A percentile compares a stretch with the other conserved stretches of the same genome.
Conservation (phyloP, 768 basidiomycete species). For the Pseudohyphozyma bogoriensis region DNA sequence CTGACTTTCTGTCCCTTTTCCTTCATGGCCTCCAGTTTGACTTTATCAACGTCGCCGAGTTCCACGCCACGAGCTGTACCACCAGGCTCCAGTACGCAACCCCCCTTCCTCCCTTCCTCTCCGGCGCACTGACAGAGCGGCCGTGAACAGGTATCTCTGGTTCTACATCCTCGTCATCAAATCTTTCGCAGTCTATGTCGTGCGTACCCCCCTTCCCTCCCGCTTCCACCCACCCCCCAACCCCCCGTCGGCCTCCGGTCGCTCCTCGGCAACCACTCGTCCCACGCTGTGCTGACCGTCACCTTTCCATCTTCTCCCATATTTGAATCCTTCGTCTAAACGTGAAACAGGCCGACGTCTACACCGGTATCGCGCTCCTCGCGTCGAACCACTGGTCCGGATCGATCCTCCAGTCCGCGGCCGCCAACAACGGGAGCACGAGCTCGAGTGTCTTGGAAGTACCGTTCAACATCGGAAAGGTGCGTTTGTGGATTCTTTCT, state of each 20-base stretch:
- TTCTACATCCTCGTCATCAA: constrained; percentile 88
- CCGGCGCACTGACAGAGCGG: not conserved
- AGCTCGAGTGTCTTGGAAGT: constrained; percentile 67
- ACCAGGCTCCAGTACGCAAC: constrained; percentile 73
- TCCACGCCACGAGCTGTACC: constrained; percentile 71
- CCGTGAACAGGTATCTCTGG: constrained; percentile 65
- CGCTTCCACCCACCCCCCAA: too few relatives aligned
- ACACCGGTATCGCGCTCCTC: constrained; percentile 93
- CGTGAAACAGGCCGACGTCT: constrained; percentile 96
- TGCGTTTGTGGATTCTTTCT: not conserved
- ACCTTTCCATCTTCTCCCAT: too few relatives aligned
- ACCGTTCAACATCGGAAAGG: constrained; percentile 50
- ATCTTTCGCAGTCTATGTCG: constrained; percentile 88
- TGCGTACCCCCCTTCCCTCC: too few relatives aligned
- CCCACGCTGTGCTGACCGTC: too few relatives aligned
- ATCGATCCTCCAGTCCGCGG: constrained; percentile 73
- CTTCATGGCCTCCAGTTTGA: constrained; percentile 73
- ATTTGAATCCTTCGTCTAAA: too few relatives aligned
- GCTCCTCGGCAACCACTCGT: too few relatives aligned
- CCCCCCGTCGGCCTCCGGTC: too few relatives aligned
- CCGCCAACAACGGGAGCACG: constrained; percentile 38
- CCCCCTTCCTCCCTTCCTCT: not conserved
- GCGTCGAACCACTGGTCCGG: constrained; percentile 82
- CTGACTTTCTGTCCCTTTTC: too few relatives aligned
- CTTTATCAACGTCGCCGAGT: constrained; percentile 88